Evolutionary conservation across 768 basidiomycete genomes (phyloP).

Genomic region (Agaricus sinodeliciosus): DNA sequence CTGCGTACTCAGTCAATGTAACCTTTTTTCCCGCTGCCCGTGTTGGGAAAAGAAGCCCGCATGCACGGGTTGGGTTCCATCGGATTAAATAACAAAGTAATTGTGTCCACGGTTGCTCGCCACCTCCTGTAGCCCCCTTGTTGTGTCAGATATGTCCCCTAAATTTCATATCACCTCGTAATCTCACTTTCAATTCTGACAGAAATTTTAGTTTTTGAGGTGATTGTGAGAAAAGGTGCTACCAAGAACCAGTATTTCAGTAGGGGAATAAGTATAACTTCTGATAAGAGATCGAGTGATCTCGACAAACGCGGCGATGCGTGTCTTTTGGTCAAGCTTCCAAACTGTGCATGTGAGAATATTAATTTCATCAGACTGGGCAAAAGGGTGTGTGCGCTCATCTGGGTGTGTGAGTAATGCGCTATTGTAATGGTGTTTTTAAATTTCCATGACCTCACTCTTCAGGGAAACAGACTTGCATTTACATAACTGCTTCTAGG

Average conservation of each 20-base stretch:
- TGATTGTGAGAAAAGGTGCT: background rate
- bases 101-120: background rate
- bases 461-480: background rate
- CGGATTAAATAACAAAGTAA: background rate
- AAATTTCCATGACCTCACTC: background rate
- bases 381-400: background rate
- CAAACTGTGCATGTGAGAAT: background rate
- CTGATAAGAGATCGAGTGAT: background rate
- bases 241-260: conserved; percentile 2
- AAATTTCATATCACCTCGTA: background rate
- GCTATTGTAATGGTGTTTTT: background rate
- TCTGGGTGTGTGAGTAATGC: background rate
- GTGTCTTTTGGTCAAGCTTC: background rate
- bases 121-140: background rate
- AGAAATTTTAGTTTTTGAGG: background rate
- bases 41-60: conserved; percentile 12
- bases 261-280: too few relatives aligned
- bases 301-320: too few relatives aligned
- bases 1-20: background rate
- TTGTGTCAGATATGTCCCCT: conserved; percentile 1
- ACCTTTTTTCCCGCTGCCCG: background rate
- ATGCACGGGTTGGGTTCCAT: background rate
- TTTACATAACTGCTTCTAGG: background rate
- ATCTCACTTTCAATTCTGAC: background rate
- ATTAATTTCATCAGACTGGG: background rate